Percentiles rank a stretch among this genome's conserved stretches.
Evolutionary conservation across 2,329 filamentous ascomycete species (phyloP).

Genomic region (Colletotrichum brevisporum): DNA sequence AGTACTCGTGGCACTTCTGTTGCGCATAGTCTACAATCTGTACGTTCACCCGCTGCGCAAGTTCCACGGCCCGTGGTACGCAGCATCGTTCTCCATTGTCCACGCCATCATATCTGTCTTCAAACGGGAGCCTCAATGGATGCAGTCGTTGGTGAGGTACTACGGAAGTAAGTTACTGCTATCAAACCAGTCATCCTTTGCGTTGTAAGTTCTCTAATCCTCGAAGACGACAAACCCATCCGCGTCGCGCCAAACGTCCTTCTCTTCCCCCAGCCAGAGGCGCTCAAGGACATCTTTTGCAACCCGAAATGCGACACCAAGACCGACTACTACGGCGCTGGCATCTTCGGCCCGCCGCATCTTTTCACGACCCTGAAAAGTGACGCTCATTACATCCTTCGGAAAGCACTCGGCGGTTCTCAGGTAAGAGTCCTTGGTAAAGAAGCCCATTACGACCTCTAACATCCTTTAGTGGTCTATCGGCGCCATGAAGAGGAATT

Average conservation of each 20-base stretch:
- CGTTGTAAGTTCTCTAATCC: neutral
- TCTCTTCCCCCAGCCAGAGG: constrained; percentile 17
- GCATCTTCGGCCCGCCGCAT: constrained; percentile 21
- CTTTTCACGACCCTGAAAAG: constrained; percentile 22
- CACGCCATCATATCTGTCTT: constrained; percentile 16
- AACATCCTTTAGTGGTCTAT: constrained; percentile 17
- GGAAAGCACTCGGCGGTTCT: constrained; percentile 23
- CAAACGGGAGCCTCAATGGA: constrained; percentile 20
- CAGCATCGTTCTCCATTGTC: constrained; percentile 17
- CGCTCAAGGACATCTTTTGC: constrained; percentile 25
- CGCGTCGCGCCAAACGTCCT: constrained; percentile 18
- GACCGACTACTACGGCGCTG: constrained; percentile 6
- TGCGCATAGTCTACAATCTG: constrained; percentile 24
- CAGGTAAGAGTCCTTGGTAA: too few species aligned
- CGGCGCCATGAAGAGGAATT: constrained; percentile 25
- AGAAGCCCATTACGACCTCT: too few species aligned
- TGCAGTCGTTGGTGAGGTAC: constrained; percentile 11
- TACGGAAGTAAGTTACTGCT: constrained; percentile 17
- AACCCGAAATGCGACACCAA: constrained; percentile 29
- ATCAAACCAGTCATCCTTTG: neutral
- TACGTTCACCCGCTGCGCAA: constrained; percentile 17
- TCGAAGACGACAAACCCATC: constrained; percentile 23
- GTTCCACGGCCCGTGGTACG: constrained; percentile 29
- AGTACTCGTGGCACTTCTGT: too few species aligned
- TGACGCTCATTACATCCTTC: constrained; percentile 1